Base-by-base conservation (phyloP, 768 basidiomycete genomes). In the Russula emetica region DNA sequence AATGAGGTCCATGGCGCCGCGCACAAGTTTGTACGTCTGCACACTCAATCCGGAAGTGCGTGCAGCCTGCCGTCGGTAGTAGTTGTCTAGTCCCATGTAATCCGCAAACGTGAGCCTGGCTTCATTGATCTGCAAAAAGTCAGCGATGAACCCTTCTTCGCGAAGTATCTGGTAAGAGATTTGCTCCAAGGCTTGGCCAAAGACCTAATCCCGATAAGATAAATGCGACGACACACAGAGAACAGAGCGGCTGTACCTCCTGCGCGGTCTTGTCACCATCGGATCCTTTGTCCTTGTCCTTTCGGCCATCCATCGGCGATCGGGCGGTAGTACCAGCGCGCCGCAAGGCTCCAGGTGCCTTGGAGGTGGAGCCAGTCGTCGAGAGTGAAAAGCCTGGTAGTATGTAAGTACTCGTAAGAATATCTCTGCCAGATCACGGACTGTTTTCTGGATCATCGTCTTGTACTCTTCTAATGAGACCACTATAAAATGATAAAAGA, bases 61-160 rank as follows among this genome's bases (percentile, higher is more conserved):
- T 7, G 87, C 79, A n/a, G 96, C 96, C 72, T 98, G 92, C 54
- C 96, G 79, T 28, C 92, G 82, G 78, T 97, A 97, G 75, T 97
- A 98, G 64, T 85, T 92, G 72, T 98, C 96, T 63, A 98, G 77
- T 51, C 86, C 85, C 85, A 93, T 92, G 69, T 96, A 94, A 75
- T 98, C 96, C 16, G 96, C 96, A 74, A 94, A 98, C 1, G 96
- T 97, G 16, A 94, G 80, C 20, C 85, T 85, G 24, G 85, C 83
- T 65, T 95, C 90, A 66, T 93, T 92, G 72, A 97, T 89, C 71
- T 94, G 94, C 54, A 98, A 77, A 75, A 98, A 98, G 70, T 94
- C 90, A 10, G 87, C 83, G 65, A 97, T 85, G 75, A 97, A 98
- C 36, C 87, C 86, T 69, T 89, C 86, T 76, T 98, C 95, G 13